Percentiles rank a stretch among this genome's conserved stretches.
These are phyloP conservation scores for Suillus ampliporus DNA, from an alignment of 768 basidiomycete species.

Conservation along the genomic window DNA sequence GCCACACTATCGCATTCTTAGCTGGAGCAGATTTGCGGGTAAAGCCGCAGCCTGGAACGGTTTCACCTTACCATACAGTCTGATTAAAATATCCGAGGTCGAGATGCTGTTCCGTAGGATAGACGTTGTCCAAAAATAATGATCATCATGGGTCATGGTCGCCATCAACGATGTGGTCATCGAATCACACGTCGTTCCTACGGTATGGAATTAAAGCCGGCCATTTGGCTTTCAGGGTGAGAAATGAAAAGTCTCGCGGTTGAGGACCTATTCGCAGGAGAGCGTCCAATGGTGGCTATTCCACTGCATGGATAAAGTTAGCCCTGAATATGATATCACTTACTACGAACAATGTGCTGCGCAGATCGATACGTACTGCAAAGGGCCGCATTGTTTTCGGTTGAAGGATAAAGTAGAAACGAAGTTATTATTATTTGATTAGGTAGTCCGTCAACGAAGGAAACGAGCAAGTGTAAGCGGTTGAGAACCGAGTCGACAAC, in stretches of 20 bases:
- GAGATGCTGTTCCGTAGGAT: not conserved
- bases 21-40: not conserved
- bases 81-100: not conserved
- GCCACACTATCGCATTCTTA: no score
- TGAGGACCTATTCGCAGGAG: not conserved
- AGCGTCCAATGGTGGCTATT: no score
- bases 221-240: not conserved
- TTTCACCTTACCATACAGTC: no score
- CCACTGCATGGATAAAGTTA: no score
- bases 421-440: no score
- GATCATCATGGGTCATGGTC: not conserved
- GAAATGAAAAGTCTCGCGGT: conserved; percentile 1
- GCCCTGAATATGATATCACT: no score
- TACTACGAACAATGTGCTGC: not conserved
- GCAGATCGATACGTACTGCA: no score
- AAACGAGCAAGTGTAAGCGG: not conserved
- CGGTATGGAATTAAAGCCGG: no score
- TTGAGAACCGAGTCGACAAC: no score
- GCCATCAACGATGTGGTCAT: not conserved
- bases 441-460: no score
- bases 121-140: not conserved
- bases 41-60: not conserved
- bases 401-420: not conserved
- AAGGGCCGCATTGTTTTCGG: no score
- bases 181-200: not conserved